Conservation (phyloP, 1,139 yeast genomes). For the Komagataea norvegica region DNA sequence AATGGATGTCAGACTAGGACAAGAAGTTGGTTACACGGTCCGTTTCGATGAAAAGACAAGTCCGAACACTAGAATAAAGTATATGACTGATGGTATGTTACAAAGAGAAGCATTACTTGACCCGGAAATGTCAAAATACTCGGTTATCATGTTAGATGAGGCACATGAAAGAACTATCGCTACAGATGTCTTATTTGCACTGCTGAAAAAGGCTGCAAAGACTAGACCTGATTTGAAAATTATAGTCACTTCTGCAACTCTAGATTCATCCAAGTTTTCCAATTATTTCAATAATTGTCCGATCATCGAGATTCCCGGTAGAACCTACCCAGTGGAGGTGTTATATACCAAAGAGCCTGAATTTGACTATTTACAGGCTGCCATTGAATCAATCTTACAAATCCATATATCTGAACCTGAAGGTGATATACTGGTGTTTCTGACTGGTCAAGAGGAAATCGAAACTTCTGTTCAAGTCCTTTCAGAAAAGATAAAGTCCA, state of each 20-base stretch:
- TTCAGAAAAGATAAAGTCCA: conserved; percentile 56
- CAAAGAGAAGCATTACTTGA: conserved; percentile 79
- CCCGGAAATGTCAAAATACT: conserved; percentile 65
- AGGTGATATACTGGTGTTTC: conserved; percentile 81
- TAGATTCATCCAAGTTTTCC: conserved; percentile 82
- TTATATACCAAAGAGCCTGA: conserved; percentile 77
- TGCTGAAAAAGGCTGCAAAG: conserved; percentile 66
- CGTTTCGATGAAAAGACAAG: conserved; percentile 61
- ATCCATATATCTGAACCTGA: conserved; percentile 72
- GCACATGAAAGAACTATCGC: conserved; percentile 96
- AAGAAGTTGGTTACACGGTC: conserved; percentile 63
- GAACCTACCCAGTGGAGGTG: conserved; percentile 85
- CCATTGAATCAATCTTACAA: conserved; percentile 75
- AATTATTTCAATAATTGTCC: conserved; percentile 76
- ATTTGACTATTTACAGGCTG: conserved; percentile 77
- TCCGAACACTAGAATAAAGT: conserved; percentile 54
- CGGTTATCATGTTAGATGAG: conserved; percentile 88
- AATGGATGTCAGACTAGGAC: conserved; percentile 52
- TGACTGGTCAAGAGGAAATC: conserved; percentile 91
- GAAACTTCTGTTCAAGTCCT: conserved; percentile 83
- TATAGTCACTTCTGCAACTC: conserved; percentile 88
- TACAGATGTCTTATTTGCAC: conserved; percentile 86
- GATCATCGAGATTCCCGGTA: conserved; percentile 76
- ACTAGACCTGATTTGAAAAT: conserved; percentile 72
- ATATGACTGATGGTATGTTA: conserved; percentile 91